These are phyloP conservation scores for Leishmania braziliensis DNA, from an alignment of 208 protist species.

Conservation along the genomic window DNA sequence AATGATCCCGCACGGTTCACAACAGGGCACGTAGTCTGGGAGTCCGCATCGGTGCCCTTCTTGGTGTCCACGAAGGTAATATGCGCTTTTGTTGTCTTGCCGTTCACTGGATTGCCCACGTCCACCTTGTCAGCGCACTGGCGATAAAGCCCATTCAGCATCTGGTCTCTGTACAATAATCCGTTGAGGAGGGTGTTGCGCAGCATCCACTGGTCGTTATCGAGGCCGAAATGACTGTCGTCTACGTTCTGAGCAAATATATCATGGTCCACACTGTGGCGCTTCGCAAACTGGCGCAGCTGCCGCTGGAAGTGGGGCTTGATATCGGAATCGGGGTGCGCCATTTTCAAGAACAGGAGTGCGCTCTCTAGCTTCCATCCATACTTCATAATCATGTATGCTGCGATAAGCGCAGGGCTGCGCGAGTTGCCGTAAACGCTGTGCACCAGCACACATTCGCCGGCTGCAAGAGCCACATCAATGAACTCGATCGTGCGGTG, in stretches of 20 bases:
- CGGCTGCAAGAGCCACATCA: conserved; percentile 76
- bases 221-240: conserved; percentile 77
- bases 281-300: conserved; percentile 86
- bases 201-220: conserved; percentile 94
- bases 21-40: conserved; percentile 47
- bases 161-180: conserved; percentile 69
- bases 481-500: conserved; percentile 79
- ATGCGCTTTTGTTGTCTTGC: conserved; percentile 36
- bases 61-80: conserved; percentile 84
- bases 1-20: conserved; percentile 41
- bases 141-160: conserved; percentile 67
- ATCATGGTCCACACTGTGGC: conserved; percentile 76
- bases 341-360: conserved; percentile 81
- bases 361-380: conserved; percentile 91
- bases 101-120: conserved; percentile 37
- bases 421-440: conserved; percentile 83
- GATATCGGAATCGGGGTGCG: conserved; percentile 89
- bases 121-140: conserved; percentile 69
- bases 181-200: conserved; percentile 91
- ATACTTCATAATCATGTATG: conserved; percentile 93
- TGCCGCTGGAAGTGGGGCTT: conserved; percentile 92
- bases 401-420: conserved; percentile 79
- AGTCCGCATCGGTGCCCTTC: conserved; percentile 59
- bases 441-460: conserved; percentile 92
- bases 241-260: conserved; percentile 85